Evolutionary conservation across 352 stramenopile species (phyloP), one percentile per base, ranked within the genome.

Genomic region (Globisporangium emineosum): DNA sequence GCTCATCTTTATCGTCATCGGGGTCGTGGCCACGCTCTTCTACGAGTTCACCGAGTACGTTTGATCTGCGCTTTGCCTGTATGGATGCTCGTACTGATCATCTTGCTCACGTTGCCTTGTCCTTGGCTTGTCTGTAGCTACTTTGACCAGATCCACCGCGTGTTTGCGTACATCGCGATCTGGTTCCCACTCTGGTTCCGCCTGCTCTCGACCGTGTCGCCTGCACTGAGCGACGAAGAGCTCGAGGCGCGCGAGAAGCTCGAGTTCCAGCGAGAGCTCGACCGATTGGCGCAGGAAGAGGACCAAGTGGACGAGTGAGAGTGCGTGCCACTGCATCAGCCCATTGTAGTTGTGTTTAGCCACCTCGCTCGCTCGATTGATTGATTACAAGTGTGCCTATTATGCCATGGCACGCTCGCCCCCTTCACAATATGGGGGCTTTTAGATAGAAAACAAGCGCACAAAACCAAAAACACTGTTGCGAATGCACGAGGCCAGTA

Each of bases 141-240:
- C 65, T 94, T 94, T 72, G 63, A 77, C 68, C 60, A 89, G 62
- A 79, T 94, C 66, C 62, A 77, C 19, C 82, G 86, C 17, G 85
- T 76, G 71, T 43, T 94, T 27, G 86, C 86, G 51, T 94, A 94
- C 65, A 29, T 75, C 33, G 82, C 85, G 56, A 94, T 94, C 45
- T 94, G 86, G 86, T 81, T 88, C 64, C 83, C 84, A 23, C 68
- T 94, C 33, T 94, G 83, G 79, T 88, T 92, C 68, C 81, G 82
- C 29, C 66, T 94, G 32, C 76, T 93, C 23, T 76, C 71, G 9
- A 79, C 78, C 45, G 76, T 94, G 59, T 87, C 82, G 17, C 86
- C 86, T 4, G 70, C 81, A 21, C 76, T 73, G 25, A 83, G 69
- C 2, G 83, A 91, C 10, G 80, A 88, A 32, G 81, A 89, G 53